Evolutionary conservation across 2,329 filamentous ascomycete genomes (phyloP), one percentile per base, ranked within the genome.

Genomic region (Alternaria longipes): DNA sequence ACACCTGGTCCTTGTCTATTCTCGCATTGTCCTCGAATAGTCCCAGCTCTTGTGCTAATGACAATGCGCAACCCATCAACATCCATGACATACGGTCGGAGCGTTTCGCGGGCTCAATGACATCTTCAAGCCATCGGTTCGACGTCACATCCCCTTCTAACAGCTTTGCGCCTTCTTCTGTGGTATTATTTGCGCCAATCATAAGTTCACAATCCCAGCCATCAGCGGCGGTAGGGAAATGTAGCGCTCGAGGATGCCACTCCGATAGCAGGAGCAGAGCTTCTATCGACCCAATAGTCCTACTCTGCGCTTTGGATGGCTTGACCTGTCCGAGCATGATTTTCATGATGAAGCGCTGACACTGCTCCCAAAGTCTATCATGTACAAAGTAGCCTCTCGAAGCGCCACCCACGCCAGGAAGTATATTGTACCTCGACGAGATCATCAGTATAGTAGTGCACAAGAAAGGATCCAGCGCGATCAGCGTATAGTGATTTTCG

Each of bases 71-170:
- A 2, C 85, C 85, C 41, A 87, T 80, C 20, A 87, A 67, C 82
- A 86, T 87, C 85, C 85, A 87, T 1, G 85, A 87, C 85, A 87
- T 87, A 3, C 85, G 81, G 66, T 87, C 85, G 0, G 84, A 87
- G 56, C 83, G 77, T 60, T 82, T 82, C 2, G 85, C 83, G 2
- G 85, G 84, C 41, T 85, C 81, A 41, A 86, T 83, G 36, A 87
- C 84, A 63, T 86, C 84, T 47, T 85, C 81, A 1, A 84, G 74
- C 83, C 84, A 86, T 51, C 81, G 71, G 56, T 78, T 82, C 4
- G 79, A 76, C 4, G 71, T 76, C 14, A 75, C 70, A 20, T 77
- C 74, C 20, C 74, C 77, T 59, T 78, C 74, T 20, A 78, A 71
- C 14, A 73, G 66, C 54, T 67, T 78, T 47, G 61, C 73, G 42